Base-by-base conservation (phyloP, 169 alveolate genomes). In the Cryptosporidium ryanae region DNA sequence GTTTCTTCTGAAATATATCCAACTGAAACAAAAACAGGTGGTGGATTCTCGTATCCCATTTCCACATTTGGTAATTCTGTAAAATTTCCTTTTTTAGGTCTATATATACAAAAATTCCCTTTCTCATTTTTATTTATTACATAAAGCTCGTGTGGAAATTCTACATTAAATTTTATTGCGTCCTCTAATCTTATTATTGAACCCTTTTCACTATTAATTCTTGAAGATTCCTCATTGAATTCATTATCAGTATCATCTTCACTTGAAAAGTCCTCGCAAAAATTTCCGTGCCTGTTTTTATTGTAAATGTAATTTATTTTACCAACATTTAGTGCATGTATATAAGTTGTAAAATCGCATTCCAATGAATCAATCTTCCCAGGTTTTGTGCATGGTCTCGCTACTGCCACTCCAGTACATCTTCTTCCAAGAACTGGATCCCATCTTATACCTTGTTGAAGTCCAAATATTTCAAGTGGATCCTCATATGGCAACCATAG, bases 371-470 rank as follows among this genome's bases (percentile, higher is more conserved):
- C 27, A 13, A 76, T 27, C 64, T 76, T 76, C 18, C 87, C 87
- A 2, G 68, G 63, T n/a, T 55, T 76, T 10, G 63, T 57, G 21
- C 87, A 76, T 4, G 87, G 71, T 23, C 87, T 76, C 2, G 87
- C 87, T 44, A 76, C 71, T 38, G 87, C 87, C 27, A 76, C 61
- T 13, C 87, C 87, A 15, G 87, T 76, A 44, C 87, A 76, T 21
- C 87, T 55, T 61, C 87, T 76, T 61, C 87, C 87, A 25, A 76
- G 25, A 25, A 76, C 43, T 38, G 87, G 87, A 43, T 76, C 87
- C 87, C 87, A 76, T 61, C 87, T 55, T 27, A 76, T 76, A 15
- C 87, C 87, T 25, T 76, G 87, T 59, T 76, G 87, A 59, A 76
- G 46, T 15, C 87, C 71, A 38, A 76, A 57, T 59, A 76, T 76